These are phyloP conservation scores for Fusarium bulbicola DNA, from an alignment of 2,329 filamentous ascomycete species.

Conservation along the genomic window DNA sequence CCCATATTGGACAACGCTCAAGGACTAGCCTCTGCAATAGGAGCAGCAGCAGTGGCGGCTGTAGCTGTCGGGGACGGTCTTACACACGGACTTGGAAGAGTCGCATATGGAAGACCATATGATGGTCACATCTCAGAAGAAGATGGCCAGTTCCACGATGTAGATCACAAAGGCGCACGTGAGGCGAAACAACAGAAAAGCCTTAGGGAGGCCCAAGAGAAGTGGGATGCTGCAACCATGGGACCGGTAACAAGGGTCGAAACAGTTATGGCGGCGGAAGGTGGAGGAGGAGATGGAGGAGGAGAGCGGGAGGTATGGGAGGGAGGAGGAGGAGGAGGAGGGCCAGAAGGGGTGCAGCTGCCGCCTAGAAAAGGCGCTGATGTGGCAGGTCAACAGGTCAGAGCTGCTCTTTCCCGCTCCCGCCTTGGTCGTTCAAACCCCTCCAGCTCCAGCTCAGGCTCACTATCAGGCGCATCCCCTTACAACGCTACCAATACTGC, in stretches of 20 bases:
- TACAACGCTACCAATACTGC: slow-evolving; percentile 25
- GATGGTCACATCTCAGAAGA: slow-evolving; percentile 4
- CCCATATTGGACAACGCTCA: slow-evolving; percentile 40
- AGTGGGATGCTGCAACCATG: slow-evolving; percentile 34
- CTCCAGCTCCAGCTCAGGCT: slow-evolving; percentile 19
- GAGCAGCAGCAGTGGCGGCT: slow-evolving; percentile 38
- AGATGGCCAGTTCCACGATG: background rate
- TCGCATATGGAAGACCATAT: slow-evolving; percentile 3
- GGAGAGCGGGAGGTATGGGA: slow-evolving; percentile 1
- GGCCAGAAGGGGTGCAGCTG: slow-evolving; percentile 23
- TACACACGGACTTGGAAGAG: slow-evolving; percentile 14
- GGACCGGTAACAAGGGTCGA: slow-evolving; percentile 28
- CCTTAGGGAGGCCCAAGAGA: slow-evolving; percentile 36
- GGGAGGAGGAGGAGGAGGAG: slow-evolving; percentile 5
- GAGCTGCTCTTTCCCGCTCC: slow-evolving; percentile 34
- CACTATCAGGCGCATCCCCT: slow-evolving; percentile 18
- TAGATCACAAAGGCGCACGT: slow-evolving; percentile 2
- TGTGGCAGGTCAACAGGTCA: slow-evolving; percentile 33
- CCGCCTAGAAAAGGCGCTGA: slow-evolving; percentile 35
- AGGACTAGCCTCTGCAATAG: slow-evolving; percentile 39
- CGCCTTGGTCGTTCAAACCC: slow-evolving; percentile 29
- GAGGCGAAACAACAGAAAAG: slow-evolving; percentile 31
- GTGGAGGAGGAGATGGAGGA: slow-evolving; percentile 17
- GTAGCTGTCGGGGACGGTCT: slow-evolving; percentile 33
- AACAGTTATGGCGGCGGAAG: slow-evolving; percentile 26